phyloP scores from a whole-genome alignment of 169 alveolate genomes.

The Plasmodium blacklocki region DNA sequence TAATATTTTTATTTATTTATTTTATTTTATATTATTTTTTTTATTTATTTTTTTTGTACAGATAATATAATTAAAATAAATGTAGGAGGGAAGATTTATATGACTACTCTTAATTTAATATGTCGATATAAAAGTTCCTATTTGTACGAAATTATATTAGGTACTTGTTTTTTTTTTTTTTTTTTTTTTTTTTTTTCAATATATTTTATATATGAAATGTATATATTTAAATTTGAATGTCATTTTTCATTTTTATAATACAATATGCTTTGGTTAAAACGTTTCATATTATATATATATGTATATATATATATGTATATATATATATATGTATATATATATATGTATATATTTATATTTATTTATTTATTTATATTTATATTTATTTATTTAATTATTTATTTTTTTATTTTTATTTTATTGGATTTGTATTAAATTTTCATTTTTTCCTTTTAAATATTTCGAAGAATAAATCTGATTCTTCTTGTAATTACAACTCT shows the following conservation, averaged over 20 bases:
- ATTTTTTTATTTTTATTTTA: not conserved
- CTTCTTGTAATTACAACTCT: constrained; percentile 10
- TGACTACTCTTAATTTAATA: constrained; percentile 60
- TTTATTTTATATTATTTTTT: not conserved
- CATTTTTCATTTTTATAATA: not conserved
- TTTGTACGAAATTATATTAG: constrained; percentile 46
- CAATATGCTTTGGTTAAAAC: not conserved
- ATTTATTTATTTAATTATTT: not conserved
- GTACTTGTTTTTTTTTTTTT: not conserved
- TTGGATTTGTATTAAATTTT: not conserved
- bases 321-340: constrained; percentile 1
- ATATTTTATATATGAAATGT: not conserved
- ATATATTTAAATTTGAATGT: too few species aligned
- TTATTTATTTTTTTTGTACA: constrained; percentile 8
- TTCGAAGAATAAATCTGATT: constrained; percentile 10
- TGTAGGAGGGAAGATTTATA: constrained; percentile 66
- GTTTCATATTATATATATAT: not conserved
- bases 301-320: not conserved
- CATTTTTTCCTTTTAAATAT: constrained; percentile 5
- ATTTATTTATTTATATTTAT: not conserved
- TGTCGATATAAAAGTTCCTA: constrained; percentile 57
- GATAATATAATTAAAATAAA: constrained; percentile 58
- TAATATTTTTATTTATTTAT: too few species aligned
- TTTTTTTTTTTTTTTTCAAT: not conserved
- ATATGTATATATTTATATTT: not conserved